phyloP scores from a whole-genome alignment of 306 rosid genomes.

The Comarum palustre region DNA sequence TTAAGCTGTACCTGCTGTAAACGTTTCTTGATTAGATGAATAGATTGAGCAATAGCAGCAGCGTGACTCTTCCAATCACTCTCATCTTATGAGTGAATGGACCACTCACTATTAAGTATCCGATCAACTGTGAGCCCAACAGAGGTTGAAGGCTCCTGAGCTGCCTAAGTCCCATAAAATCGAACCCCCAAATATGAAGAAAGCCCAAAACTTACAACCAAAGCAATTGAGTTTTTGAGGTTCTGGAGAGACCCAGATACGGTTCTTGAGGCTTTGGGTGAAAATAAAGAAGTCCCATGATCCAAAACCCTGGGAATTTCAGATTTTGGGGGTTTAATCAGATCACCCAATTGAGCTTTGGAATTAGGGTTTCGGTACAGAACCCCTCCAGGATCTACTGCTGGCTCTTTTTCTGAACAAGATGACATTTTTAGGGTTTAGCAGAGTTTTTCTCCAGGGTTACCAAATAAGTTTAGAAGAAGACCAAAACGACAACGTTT shows the following conservation, averaged over 20 bases:
- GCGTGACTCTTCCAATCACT: conserved; percentile 93
- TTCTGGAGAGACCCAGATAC: conserved; percentile 19
- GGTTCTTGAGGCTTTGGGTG: conserved; percentile 6
- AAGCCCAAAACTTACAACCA: conserved; percentile 3
- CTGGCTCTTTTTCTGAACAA: conserved; percentile 29
- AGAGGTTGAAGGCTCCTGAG: conserved; percentile 53
- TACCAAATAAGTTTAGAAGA: background rate
- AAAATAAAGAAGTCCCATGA: conserved; percentile 23
- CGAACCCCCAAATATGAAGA: conserved; percentile 25
- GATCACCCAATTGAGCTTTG: background rate
- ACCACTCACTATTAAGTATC: conserved; percentile 61
- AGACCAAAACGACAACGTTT: background rate
- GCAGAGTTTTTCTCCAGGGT: conserved; percentile 6
- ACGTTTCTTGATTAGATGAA: conserved; percentile 75
- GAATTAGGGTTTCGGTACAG: conserved; percentile 10
- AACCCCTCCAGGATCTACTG: conserved; percentile 7
- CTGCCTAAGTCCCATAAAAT: conserved; percentile 43
- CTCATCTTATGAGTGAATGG: conserved; percentile 59
- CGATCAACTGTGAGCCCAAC: conserved; percentile 75
- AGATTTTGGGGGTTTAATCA: background rate
- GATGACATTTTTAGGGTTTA: conserved; percentile 33
- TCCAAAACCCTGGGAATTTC: conserved; percentile 3
- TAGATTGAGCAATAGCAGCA: conserved; percentile 75
- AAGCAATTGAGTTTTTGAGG: background rate
- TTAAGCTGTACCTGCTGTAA: conserved; percentile 60